Evolutionary conservation across 2,329 filamentous ascomycete species (phyloP), one percentile per base, ranked within the genome.

Genomic region (Coniella lustricola): DNA sequence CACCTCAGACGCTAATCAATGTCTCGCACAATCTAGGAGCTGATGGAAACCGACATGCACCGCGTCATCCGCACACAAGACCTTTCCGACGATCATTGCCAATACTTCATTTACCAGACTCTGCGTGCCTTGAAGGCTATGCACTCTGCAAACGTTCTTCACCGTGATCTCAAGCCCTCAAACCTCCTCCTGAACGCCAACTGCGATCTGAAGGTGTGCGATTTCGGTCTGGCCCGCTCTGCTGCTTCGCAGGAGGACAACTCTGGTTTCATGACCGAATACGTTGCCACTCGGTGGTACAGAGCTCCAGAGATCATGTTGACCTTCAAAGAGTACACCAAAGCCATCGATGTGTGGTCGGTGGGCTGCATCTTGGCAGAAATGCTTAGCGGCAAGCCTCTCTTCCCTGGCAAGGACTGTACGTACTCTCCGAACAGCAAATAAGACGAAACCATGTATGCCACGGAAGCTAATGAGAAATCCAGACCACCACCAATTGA

Each of bases 181-280:
- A 98, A 98, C 66, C 74, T 98, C 53, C 83, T 98, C 21, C 79
- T 98, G 54, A 98, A 98, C 65, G 93, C 93, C 62, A 98, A 98
- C 71, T 98, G 93, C 70, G 93, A 98, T 71, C 77, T 98, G 59
- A 98, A 98, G 72, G 93, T 98, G 59, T 98, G 93, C 71, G 93
- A 98, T 68, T 98, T 98, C 63, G 93, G 93, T 64, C 81, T 98
- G 49, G 93, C 93, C 42, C 84, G 90, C 62, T 97, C 91, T 9
- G 93, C 93, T 12, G 93, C 93, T 8, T 96, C 91, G 9, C 94
- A 94, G 58, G 93, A 98, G 64, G 93, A 98, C 69, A 98, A 98
- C 72, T 96, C 91, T n/a, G 93, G 93, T 18, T 98, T 98, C 80
- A 98, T 98, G 93, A 98, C 93, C 14, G 93, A 98, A 94, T 98